These are phyloP conservation scores for Lactuca sativa DNA, from an alignment of 129 eudicot species.

Conservation along the genomic window DNA sequence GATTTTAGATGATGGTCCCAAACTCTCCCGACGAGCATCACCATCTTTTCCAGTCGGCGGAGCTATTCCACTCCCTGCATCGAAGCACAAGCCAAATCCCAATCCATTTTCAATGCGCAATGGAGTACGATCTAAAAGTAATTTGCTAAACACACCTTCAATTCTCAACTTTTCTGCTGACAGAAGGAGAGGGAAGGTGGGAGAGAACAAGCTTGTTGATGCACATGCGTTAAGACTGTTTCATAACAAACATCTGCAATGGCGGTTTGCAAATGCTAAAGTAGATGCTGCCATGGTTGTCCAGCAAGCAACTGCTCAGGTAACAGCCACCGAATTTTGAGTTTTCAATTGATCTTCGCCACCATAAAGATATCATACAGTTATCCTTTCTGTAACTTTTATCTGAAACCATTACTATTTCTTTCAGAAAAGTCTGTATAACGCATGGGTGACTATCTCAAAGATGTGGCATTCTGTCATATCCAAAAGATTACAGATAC, in stretches of 20 bases:
- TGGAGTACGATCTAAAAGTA: constrained; percentile 27
- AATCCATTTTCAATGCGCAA: constrained; percentile 40
- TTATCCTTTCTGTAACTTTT: not conserved
- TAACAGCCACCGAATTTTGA: constrained; percentile 3
- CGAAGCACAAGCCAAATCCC: constrained; percentile 31
- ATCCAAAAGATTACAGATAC: constrained; percentile 46
- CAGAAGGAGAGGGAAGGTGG: constrained; percentile 65
- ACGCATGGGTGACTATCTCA: constrained; percentile 55
- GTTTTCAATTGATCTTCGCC: not conserved
- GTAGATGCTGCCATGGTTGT: constrained; percentile 52
- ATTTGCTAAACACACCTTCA: constrained; percentile 39
- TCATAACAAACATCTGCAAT: constrained; percentile 74
- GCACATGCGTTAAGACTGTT: constrained; percentile 68
- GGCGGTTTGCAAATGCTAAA: constrained; percentile 87
- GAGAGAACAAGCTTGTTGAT: constrained; percentile 63
- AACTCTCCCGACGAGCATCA: constrained; percentile 33
- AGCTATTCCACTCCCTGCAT: constrained; percentile 36
- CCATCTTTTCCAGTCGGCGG: constrained; percentile 35
- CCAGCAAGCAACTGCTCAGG: constrained; percentile 59
- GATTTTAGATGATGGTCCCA: constrained; percentile 30
- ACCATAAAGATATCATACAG: not conserved
- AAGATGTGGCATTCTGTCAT: constrained; percentile 46
- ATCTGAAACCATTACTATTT: constrained; percentile 14
- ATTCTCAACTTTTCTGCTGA: constrained; percentile 60
- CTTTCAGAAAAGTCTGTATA: constrained; percentile 61